These are phyloP conservation scores for Globisporangium uncinulatum DNA, from an alignment of 352 stramenopile genomes.

Conservation along the genomic window DNA sequence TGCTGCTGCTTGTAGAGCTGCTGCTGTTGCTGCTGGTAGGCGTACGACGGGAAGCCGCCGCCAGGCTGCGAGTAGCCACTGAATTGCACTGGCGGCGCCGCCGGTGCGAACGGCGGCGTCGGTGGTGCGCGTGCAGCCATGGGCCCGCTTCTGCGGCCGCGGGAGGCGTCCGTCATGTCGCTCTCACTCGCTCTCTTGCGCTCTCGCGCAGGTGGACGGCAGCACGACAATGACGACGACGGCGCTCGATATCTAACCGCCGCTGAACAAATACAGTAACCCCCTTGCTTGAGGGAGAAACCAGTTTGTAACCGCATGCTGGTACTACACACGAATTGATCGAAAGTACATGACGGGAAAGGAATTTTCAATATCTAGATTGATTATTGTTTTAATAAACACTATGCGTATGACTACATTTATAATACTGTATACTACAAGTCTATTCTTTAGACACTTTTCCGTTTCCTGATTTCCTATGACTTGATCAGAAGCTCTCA, in stretches of 20 bases:
- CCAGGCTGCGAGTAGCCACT: slow-evolving; percentile 33
- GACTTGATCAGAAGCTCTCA: neutral
- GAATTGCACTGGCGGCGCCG: slow-evolving; percentile 25
- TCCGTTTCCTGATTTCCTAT: no score
- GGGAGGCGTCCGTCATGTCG: slow-evolving; percentile 34
- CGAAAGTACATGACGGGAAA: neutral
- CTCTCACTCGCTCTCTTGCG: neutral
- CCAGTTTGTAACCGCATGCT: neutral
- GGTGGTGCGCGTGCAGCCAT: slow-evolving; percentile 34
- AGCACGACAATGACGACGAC: no score
- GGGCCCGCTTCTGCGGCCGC: slow-evolving; percentile 16
- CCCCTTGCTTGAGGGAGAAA: no score
- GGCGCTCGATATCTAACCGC: neutral
- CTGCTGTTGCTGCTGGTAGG: slow-evolving; percentile 24
- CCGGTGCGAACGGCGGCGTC: slow-evolving; percentile 16
- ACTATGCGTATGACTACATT: no score
- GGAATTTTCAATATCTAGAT: neutral
- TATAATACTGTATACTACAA: no score
- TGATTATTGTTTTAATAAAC: no score
- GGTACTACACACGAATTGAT: neutral
- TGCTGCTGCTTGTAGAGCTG: slow-evolving; percentile 6
- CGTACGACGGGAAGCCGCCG: slow-evolving; percentile 3
- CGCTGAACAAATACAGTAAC: no score
- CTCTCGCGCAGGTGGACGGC: no score
- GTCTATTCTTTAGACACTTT: no score